Conservation (phyloP, 148 eudicot genomes). For the Gaultheria prostrata region DNA sequence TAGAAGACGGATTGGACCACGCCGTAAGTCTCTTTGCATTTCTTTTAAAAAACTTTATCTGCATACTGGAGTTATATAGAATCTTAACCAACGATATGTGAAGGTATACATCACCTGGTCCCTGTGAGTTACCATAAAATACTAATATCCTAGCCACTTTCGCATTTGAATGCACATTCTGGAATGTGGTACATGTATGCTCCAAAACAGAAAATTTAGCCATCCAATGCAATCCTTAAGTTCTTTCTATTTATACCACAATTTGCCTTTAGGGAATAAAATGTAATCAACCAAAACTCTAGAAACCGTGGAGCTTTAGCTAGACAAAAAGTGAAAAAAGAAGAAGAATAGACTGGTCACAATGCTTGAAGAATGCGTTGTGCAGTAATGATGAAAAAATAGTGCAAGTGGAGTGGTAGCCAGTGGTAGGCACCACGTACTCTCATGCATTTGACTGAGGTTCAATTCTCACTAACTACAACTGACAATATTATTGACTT, state of each 20-base stretch:
- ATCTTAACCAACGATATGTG: not conserved
- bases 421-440: no score
- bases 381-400: not conserved
- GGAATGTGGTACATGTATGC: not conserved
- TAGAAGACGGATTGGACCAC: slow-evolving; percentile 70
- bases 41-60: slow-evolving; percentile 2
- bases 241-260: not conserved
- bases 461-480: no score
- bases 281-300: not conserved
- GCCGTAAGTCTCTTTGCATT: slow-evolving; percentile 60
- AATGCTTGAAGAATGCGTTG: not conserved
- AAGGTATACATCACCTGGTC: not conserved
- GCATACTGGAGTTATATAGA: not conserved
- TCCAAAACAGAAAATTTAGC: not conserved
- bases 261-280: not conserved
- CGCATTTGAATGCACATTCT: not conserved
- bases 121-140: not conserved
- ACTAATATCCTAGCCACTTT: not conserved
- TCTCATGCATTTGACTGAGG: no score
- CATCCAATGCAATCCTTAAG: not conserved
- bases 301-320: not conserved
- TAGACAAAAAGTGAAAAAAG: not conserved
- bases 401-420: no score
- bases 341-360: not conserved
- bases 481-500: no score